Percentiles rank a stretch among this genome's conserved stretches.
Evolutionary conservation across 163 green algal genomes (phyloP).

Genomic region (Chlamydomonas reinhardtii): DNA sequence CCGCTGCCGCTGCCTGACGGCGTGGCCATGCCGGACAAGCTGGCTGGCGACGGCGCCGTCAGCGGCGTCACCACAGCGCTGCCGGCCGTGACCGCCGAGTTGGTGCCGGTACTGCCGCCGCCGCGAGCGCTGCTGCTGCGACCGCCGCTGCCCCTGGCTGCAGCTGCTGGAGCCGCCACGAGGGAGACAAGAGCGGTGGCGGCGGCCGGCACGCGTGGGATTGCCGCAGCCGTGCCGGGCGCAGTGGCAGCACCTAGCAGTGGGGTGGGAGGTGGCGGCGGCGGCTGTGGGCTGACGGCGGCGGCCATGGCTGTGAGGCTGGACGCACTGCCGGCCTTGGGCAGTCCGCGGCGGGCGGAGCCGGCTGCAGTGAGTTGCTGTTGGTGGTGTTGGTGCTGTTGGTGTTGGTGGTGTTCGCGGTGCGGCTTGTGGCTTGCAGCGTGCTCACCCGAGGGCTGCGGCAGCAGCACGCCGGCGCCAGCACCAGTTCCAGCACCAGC

Average conservation of each 20-base stretch:
- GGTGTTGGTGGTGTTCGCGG: too few species aligned
- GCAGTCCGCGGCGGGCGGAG: not conserved
- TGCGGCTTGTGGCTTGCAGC: not conserved
- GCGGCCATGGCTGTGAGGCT: not conserved
- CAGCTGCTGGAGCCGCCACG: too few species aligned
- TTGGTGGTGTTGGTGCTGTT: not conserved
- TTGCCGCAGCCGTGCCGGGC: not conserved
- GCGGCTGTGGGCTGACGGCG: not conserved
- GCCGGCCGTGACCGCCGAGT: too few species aligned
- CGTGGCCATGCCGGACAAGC: not conserved
- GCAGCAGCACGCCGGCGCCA: too few species aligned
- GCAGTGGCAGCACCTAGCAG: not conserved
- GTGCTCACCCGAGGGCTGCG: too few species aligned
- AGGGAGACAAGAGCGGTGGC: not conserved
- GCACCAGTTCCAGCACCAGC: too few species aligned
- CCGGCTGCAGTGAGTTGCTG: not conserved
- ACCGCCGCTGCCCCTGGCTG: too few species aligned
- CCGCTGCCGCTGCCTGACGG: not conserved
- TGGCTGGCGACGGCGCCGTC: too few species aligned
- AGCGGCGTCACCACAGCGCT: too few species aligned
- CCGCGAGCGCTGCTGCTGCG: too few species aligned
- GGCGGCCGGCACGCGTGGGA: too few species aligned
- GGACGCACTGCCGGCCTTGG: conserved; percentile 1
- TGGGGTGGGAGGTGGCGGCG: not conserved
- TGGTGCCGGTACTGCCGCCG: too few species aligned